Conservation (phyloP, 176 grass and related monocot species). For the Zea mays region DNA sequence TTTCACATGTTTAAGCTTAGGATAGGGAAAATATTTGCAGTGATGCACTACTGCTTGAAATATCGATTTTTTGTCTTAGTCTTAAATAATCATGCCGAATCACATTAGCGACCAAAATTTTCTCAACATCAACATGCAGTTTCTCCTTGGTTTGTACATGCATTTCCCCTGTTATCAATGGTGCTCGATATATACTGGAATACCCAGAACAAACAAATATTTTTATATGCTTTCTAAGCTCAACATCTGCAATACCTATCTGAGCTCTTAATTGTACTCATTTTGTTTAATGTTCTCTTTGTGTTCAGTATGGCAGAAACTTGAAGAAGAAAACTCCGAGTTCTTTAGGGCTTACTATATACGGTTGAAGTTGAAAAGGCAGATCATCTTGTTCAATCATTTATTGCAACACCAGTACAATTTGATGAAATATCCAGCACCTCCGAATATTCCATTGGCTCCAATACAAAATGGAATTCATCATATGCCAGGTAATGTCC, state of each 20-base stretch:
- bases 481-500: constrained; percentile 75
- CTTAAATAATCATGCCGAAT: background rate
- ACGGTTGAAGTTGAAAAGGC: constrained; percentile 91
- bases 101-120: constrained; percentile 3
- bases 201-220: background rate
- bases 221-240: constrained; percentile 29
- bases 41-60: background rate
- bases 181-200: background rate
- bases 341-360: constrained; percentile 98
- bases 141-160: constrained; percentile 12
- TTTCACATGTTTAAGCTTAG: constrained; percentile 5
- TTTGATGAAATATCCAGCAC: constrained; percentile 82
- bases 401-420: constrained; percentile 89
- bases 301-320: constrained; percentile 97
- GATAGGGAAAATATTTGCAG: background rate
- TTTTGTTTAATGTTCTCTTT: constrained; percentile 36
- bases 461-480: constrained; percentile 91
- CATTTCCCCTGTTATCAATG: background rate
- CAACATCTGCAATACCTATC: background rate
- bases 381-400: constrained; percentile 95
- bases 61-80: constrained; percentile 7
- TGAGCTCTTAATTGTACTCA: constrained; percentile 16
- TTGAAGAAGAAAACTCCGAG: constrained; percentile 95
- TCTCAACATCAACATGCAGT: background rate
- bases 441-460: constrained; percentile 65